Base-by-base conservation (phyloP, 148 eudicot genomes). In the Chenopodium berlandieri region DNA sequence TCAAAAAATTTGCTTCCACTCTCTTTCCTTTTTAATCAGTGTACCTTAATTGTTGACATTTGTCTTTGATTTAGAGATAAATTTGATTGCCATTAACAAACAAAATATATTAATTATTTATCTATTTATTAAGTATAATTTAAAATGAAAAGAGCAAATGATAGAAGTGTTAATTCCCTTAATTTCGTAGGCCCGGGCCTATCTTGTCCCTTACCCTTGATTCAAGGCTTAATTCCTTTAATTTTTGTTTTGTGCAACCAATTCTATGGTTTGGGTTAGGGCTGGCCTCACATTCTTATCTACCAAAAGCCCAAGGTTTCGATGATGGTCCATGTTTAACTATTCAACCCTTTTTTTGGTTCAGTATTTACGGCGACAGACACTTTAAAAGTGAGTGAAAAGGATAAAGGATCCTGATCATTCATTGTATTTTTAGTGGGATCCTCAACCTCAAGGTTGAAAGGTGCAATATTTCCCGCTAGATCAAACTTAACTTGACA, bases 1-100 rank as follows among this genome's bases (percentile, higher is more conserved):
- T 48, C 40, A 4, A 30, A 34, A 52, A 27, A 4, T n/a, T 75
- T 50, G 32, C 64, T 75, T 75, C 17, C 16, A 25, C 50, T 22
- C 32, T 12, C 77, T 30, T 23, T 75, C 77, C 64, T 50, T 25
- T 75, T 75, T 63, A 25, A 40, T 4, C 22, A 48, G 44, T 44
- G 77, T 54, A 50, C 64, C 32, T 50, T 30, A 23, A 34, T 22
- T 71, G 23, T 79, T 71, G 76, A 79, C 82, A 54, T 79, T 19
- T 71, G 82, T 71, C 67, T 23, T 32, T 27, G 1, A 52, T 17
- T 10, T 11, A 12, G 11, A 13, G 19, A 50, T 69, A 13, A 23
- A 68, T 79, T 50, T 17, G 47, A 44, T 56, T 34, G 70, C 69
- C 68, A 40, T 10, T 72, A 40, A 80, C 76, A 60, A 32, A 56